phyloP scores from a whole-genome alignment of 1,139 yeast genomes.

The Candida freyschussii region DNA sequence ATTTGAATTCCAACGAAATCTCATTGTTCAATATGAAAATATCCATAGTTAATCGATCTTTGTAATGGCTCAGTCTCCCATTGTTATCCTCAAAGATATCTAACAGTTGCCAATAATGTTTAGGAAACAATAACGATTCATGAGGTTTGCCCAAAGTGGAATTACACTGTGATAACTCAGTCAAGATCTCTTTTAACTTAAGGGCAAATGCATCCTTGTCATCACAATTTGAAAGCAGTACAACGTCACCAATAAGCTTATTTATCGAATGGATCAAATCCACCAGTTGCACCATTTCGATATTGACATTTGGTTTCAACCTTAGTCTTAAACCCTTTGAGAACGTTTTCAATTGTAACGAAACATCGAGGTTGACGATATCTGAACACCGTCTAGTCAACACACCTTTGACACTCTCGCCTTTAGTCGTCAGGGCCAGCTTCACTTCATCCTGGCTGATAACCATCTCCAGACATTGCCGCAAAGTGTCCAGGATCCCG shows the following conservation, averaged over 20 bases:
- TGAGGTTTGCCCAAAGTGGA: constrained; percentile 20
- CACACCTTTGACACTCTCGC: constrained; percentile 24
- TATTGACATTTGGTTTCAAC: constrained; percentile 9
- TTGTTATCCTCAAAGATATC: constrained; percentile 13
- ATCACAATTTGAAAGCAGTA: constrained; percentile 11
- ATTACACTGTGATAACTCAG: constrained; percentile 32
- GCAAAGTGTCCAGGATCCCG: constrained; percentile 32
- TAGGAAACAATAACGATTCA: constrained; percentile 19
- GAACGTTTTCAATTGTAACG: constrained; percentile 15
- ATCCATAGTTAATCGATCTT: constrained; percentile 21
- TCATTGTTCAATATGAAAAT: constrained; percentile 21
- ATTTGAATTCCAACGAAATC: constrained; percentile 21
- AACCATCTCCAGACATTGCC: constrained; percentile 29
- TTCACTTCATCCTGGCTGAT: constrained; percentile 27
- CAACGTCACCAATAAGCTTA: constrained; percentile 10
- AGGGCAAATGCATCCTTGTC: constrained; percentile 12
- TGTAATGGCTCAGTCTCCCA: constrained; percentile 12
- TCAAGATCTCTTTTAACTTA: constrained; percentile 27
- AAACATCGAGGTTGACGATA: constrained; percentile 15
- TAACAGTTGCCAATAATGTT: constrained; percentile 13
- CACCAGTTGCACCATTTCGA: constrained; percentile 13
- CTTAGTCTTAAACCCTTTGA: constrained; percentile 14
- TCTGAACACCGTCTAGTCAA: constrained; percentile 16
- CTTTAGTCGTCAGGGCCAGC: constrained; percentile 29
- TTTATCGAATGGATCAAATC: constrained; percentile 14